These are phyloP conservation scores for Phytophthora ohioensis DNA, from an alignment of 352 stramenopile genomes.

Conservation along the genomic window DNA sequence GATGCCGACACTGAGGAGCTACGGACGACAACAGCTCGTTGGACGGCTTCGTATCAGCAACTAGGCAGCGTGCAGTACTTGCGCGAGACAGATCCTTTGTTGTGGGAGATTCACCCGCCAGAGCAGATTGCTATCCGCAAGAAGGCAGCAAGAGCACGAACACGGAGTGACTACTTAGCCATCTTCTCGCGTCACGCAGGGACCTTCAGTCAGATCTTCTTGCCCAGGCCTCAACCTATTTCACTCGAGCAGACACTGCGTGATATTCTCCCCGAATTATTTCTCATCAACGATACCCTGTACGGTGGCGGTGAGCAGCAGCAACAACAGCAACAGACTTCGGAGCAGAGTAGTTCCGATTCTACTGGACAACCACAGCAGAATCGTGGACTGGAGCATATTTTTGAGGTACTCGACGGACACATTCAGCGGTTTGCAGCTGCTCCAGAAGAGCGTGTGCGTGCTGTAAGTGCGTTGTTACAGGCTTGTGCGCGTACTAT, in stretches of 20 bases:
- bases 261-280: slow-evolving; percentile 79
- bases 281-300: slow-evolving; percentile 83
- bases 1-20: slow-evolving; percentile 46
- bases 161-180: slow-evolving; percentile 64
- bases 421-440: slow-evolving; percentile 77
- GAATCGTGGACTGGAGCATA: slow-evolving; percentile 76
- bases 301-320: slow-evolving; percentile 71
- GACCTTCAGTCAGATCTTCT: slow-evolving; percentile 77
- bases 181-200: slow-evolving; percentile 72
- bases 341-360: slow-evolving; percentile 13
- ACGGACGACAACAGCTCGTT: slow-evolving; percentile 27
- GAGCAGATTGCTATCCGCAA: slow-evolving; percentile 82
- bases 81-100: slow-evolving; percentile 77
- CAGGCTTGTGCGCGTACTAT: slow-evolving; percentile 82
- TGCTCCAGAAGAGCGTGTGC: slow-evolving; percentile 69
- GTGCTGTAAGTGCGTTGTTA: slow-evolving; percentile 70
- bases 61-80: slow-evolving; percentile 82
- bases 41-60: slow-evolving; percentile 58
- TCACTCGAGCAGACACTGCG: slow-evolving; percentile 82
- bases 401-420: slow-evolving; percentile 80
- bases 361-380: slow-evolving; percentile 24
- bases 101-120: slow-evolving; percentile 88
- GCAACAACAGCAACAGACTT: slow-evolving; percentile 23
- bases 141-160: slow-evolving; percentile 60
- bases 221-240: slow-evolving; percentile 73